Evolutionary conservation across 139 green algal genomes (phyloP).

Genomic region (Coelastrella sp.): DNA sequence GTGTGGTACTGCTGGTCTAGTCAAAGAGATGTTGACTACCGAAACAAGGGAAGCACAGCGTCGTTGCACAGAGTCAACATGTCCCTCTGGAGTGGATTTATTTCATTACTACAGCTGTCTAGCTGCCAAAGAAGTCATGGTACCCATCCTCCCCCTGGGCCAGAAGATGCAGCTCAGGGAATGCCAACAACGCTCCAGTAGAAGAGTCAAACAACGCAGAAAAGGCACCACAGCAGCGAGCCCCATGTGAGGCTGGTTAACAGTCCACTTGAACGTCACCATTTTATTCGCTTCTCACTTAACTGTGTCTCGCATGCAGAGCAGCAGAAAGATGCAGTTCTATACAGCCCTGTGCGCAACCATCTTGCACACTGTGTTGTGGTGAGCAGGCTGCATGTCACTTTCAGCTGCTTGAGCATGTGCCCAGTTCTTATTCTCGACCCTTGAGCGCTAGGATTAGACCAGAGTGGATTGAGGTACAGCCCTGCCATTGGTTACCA

Average conservation of each 20-base stretch:
- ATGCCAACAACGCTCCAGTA: neutral
- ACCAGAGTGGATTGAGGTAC: too few species aligned
- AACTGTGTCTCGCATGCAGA: neutral
- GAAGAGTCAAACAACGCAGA: neutral
- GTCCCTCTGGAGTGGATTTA: neutral
- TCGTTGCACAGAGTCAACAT: too few species aligned
- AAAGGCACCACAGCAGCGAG: neutral
- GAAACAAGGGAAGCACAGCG: too few species aligned
- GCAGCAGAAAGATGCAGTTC: slow-evolving; percentile 27
- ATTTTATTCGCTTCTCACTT: neutral
- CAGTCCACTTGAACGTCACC: neutral
- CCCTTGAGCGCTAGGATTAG: neutral
- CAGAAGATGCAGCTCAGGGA: slow-evolving; percentile 35
- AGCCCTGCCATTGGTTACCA: too few species aligned
- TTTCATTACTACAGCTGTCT: slow-evolving; percentile 33
- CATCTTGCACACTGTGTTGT: slow-evolving; percentile 20
- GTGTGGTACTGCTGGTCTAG: too few species aligned
- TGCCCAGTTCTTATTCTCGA: neutral
- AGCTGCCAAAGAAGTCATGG: slow-evolving; percentile 2
- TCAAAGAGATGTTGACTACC: too few species aligned
- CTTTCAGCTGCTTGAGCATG: neutral
- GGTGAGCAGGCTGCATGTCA: neutral
- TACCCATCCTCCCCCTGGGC: slow-evolving; percentile 9
- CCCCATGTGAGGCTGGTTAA: neutral
- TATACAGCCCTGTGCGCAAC: slow-evolving; percentile 9